Percentiles rank a stretch among this genome's conserved stretches.
These are phyloP conservation scores for Epichloe scottii DNA, from an alignment of 2,329 filamentous ascomycete genomes.

Conservation along the genomic window DNA sequence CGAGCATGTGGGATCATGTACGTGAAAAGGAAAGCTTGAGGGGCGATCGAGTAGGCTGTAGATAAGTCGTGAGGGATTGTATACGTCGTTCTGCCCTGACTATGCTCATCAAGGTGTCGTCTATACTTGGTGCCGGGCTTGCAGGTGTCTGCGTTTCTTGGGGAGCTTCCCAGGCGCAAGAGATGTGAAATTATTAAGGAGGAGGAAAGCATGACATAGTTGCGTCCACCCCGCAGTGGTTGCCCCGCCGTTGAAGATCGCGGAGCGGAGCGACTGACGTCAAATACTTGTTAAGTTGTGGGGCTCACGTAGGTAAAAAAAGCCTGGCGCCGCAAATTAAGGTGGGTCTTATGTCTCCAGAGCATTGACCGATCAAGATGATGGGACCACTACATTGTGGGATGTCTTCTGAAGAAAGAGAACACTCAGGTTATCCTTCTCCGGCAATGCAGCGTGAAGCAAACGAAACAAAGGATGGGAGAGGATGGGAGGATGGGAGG, in stretches of 20 bases:
- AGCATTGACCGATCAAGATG: too few species aligned
- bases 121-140: background rate
- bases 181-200: background rate
- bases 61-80: constrained; percentile 11
- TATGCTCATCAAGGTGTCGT: constrained; percentile 12
- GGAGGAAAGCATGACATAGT: background rate
- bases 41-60: constrained; percentile 6
- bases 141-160: background rate
- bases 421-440: too few species aligned
- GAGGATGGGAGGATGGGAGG: too few species aligned
- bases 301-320: background rate
- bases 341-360: background rate
- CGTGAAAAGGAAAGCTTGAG: constrained; percentile 5
- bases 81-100: constrained; percentile 15
- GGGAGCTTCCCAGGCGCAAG: background rate
- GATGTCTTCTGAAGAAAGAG: too few species aligned
- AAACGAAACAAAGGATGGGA: too few species aligned
- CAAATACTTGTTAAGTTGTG: background rate
- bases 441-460: too few species aligned
- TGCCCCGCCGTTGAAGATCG: background rate
- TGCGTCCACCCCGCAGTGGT: background rate
- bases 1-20: background rate
- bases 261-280: background rate
- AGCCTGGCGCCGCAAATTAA: background rate
- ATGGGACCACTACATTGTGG: too few species aligned